Evolutionary conservation across 2,329 filamentous ascomycete genomes (phyloP), one percentile per base, ranked within the genome.

Genomic region (Cercospora berteroae): DNA sequence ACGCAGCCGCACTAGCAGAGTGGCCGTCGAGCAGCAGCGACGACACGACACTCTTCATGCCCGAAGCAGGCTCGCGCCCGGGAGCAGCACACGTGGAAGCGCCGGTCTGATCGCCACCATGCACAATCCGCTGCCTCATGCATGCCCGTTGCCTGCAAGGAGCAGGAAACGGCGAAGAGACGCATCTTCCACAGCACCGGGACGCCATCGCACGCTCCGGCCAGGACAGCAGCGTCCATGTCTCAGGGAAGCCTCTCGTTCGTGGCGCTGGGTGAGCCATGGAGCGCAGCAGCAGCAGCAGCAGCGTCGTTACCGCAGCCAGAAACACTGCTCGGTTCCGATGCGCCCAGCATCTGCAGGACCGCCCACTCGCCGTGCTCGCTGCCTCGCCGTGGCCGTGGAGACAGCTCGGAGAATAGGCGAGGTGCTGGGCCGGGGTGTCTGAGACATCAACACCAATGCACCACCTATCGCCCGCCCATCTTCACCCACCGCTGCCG

Each of bases 151-250:
- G 48, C n/a, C 29, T 58, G 55, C 55, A 48, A 20, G 42, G 42
- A 20, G 42, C 42, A 48, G 42, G n/a, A 48, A 48, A 20, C n/a
- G 18, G 42, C 42, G 42, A 48, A 39, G 42, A 18, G 42, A 58
- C 33, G 56, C 52, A 50, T 23, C 58, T 18, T 20, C 33, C 56
- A 33, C 20, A 33, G 27, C 12, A 16, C 23, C 31, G 33, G 63
- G 63, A 55, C 33, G 13, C 27, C 44, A 16, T 27, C 42, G 64
- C 23, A 42, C 39, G 63, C 44, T 36, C 44, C 64, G 64, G 55
- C 18, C 18, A 27, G 4, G 20, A 8, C 16, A 60, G 36, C 36
- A 39, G 36, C 20, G 29, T 23, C 18, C 23, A 48, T 60, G 58
- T 60, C 36, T 48, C 58, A 60, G 20, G 58, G 23, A 50, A 50